Base-by-base conservation (phyloP, 2,329 filamentous ascomycete genomes). In the Xylogone sp. region DNA sequence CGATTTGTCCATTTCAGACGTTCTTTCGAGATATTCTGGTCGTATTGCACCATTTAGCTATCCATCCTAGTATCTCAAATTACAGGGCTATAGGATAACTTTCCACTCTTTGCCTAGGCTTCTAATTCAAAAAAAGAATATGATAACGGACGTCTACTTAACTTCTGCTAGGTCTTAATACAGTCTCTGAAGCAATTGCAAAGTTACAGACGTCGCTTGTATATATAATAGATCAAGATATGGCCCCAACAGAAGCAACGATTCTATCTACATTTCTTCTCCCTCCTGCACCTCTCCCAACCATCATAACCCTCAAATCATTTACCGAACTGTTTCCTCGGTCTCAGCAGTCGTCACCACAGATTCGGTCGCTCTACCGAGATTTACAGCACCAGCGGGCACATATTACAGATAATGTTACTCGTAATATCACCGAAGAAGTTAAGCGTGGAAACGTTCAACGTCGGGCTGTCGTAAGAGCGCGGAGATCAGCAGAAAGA, bases 241-340 rank as follows among this genome's bases (percentile, higher is more conserved):
- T 91, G 86, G 75, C 88, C 3, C 84, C 87, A 8, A 86, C 84
- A 43, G 91, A 96, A 72, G 75, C 81, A 51, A 79, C 83, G 22
- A 88, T 96, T 57, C 79, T 96, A 48, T 77, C 78, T 62, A 86
- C 87, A 69, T 95, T 93, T 67, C 82, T 96, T 53, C 79, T 95
- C 31, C 77, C 86, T 24, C 88, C 90, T 12, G 85, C 90, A 7
- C 79, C 87, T 22, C 76, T 96, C 34, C 85, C 87, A 42, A 80
- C 86, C 56, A 81, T 91, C 63, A 75, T 91, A 59, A 85, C 89
- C 7, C 77, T 91, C 45, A 77, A 84, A 52, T 81, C 90, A 58
- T 96, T 96, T 73, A 83, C 82, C 43, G 77, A 84, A 22, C 77
- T 93, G 42, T 94, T 96, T 63, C 90, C 90, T 10, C 81, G 78